Conservation (phyloP, 352 stramenopile species). For the Phytophthora tubulina region DNA sequence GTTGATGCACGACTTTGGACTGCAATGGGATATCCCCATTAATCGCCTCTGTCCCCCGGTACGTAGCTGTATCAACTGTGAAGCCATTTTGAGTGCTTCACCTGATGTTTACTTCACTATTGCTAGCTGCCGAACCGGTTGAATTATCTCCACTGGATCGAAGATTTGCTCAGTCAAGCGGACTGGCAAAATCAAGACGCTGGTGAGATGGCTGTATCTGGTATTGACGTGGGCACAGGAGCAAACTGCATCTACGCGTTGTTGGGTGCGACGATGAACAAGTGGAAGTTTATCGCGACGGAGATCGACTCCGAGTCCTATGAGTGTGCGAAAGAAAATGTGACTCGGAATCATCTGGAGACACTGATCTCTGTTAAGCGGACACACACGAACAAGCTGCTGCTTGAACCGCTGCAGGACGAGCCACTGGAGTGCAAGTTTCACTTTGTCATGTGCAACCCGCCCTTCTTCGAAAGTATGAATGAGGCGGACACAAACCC, state of each 20-base stretch:
- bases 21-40: constrained; percentile 92
- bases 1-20: constrained; percentile 91
- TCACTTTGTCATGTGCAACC: constrained; percentile 98
- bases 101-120: constrained; percentile 13
- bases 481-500: constrained; percentile 84
- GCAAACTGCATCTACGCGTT: constrained; percentile 97
- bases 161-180: constrained; percentile 85
- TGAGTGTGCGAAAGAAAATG: constrained; percentile 86
- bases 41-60: constrained; percentile 95
- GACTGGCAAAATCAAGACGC: constrained; percentile 23
- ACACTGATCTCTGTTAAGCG: constrained; percentile 63
- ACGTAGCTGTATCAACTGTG: constrained; percentile 25
- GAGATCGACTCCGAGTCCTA: constrained; percentile 94
- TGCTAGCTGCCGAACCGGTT: constrained; percentile 85
- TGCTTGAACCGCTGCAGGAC: constrained; percentile 59
- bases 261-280: constrained; percentile 87
- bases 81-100: not conserved
- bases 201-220: constrained; percentile 50
- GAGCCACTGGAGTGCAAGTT: constrained; percentile 46
- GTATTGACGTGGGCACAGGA: constrained; percentile 96
- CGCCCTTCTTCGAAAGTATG: constrained; percentile 94
- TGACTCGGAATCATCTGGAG: constrained; percentile 89
- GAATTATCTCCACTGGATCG: constrained; percentile 98
- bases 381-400: constrained; percentile 51
- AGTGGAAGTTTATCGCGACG: constrained; percentile 94